Evolutionary conservation across 805 yeast genomes (phyloP), one percentile per base, ranked within the genome.

Genomic region (Wickerhamomyces mucosus): DNA sequence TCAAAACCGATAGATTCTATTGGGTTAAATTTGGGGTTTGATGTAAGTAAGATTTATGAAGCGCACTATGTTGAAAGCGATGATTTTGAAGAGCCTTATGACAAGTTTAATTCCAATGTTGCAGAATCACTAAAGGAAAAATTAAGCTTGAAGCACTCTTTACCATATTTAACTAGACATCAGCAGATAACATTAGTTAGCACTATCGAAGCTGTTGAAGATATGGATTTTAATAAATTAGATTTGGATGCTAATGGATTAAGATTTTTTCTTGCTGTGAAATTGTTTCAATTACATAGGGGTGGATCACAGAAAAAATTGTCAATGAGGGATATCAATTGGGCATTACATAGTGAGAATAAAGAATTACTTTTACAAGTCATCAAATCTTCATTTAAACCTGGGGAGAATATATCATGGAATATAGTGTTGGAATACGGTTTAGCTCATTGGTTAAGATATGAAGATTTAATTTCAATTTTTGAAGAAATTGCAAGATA

Each of bases 81-180:
- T 7, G 34, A 34, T 4, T 42, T 40, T 29, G 59, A 61, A 8
- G 68, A 63, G 36, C 63, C 65, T 5, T 63, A 55, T 33, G 51
- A 51, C 1, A 41, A 43, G 14, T 76, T 74, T 42, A 62, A 61
- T 35, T 44, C 50, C 8, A 45, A 51, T 3, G 62, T 73, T 14
- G 63, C 72, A 4, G 63, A 58, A 1, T 51, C 69, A 3, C 57
- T 88, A 15, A 57, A 64, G 12, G 80, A 78, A 15, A 72, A 72
- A 38, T 59, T 88, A 32, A 72, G 74, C 26, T n/a, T 23, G 26
- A 74, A 69, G 37, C 61, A 70, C 5, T 65, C 89, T 2, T 58
- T 88, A 18, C 96, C 96, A 0, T 77, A 78, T 38, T 52, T 88
- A 18, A 85, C 95, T 0, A 74, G 95, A 37, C 96, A 88, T 56